phyloP scores from a whole-genome alignment of 1,139 yeast species.

The Geotrichum australiense region DNA sequence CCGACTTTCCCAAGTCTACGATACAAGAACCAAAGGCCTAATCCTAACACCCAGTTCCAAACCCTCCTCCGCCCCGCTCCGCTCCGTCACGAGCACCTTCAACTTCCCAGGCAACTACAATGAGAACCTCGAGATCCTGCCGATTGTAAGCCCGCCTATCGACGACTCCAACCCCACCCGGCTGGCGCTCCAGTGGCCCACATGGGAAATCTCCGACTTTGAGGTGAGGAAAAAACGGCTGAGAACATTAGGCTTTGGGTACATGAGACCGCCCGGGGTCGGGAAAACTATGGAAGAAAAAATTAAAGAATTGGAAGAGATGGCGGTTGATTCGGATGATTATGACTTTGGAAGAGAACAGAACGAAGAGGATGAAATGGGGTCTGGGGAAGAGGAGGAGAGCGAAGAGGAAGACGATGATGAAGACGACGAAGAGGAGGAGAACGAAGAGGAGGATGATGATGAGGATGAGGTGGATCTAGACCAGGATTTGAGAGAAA shows the following conservation, averaged over 20 bases:
- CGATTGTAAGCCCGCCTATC: no score
- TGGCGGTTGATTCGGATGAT: constrained; percentile 21
- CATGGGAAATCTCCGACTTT: not conserved
- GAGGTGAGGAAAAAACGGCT: constrained; percentile 17
- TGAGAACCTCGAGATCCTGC: constrained; percentile 3
- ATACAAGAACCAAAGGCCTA: no score
- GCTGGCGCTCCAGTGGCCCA: not conserved
- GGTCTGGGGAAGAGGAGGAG: constrained; percentile 6
- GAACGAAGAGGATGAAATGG: constrained; percentile 4
- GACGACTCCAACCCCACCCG: not conserved
- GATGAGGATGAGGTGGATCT: constrained; percentile 4
- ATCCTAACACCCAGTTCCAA: no score
- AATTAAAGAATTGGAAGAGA: constrained; percentile 24
- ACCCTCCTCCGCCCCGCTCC: no score
- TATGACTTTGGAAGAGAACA: constrained; percentile 8
- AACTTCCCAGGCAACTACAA: constrained; percentile 5
- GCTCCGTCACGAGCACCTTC: constrained; percentile 2
- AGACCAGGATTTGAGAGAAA: constrained; percentile 7
- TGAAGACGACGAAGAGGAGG: constrained; percentile 6
- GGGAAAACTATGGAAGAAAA: constrained; percentile 23
- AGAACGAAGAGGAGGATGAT: constrained; percentile 4
- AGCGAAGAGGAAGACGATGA: not conserved
- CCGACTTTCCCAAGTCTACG: no score
- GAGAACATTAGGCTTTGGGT: constrained; percentile 25
- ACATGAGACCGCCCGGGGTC: constrained; percentile 25